Evolutionary conservation across 2,329 filamentous ascomycete genomes (phyloP).

Genomic region (Elsinoe australis): DNA sequence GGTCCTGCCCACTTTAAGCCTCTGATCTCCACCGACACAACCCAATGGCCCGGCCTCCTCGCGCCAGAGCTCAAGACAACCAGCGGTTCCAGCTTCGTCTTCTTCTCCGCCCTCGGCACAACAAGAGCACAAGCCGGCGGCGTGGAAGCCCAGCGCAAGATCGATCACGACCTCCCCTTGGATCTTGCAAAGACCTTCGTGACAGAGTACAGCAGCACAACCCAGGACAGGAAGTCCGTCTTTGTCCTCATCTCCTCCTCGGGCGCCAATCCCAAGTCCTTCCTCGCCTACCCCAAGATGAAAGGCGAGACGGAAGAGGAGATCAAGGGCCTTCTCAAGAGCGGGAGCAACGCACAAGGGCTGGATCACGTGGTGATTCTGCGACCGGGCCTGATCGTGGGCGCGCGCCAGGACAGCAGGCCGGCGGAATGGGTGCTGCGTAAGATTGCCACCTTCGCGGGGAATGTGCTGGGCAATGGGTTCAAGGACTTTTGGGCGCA

Average conservation of each 20-base stretch:
- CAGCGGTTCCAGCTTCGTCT: slow-evolving; percentile 36
- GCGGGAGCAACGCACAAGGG: slow-evolving; percentile 28
- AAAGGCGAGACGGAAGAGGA: slow-evolving; percentile 81
- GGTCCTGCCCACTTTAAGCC: slow-evolving; percentile 46
- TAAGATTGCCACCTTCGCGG: slow-evolving; percentile 49
- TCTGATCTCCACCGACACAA: slow-evolving; percentile 59
- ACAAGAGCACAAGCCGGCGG: slow-evolving; percentile 68
- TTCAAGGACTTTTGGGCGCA: slow-evolving; percentile 63
- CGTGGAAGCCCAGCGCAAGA: slow-evolving; percentile 72
- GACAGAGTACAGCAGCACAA: slow-evolving; percentile 24
- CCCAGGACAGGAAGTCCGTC: slow-evolving; percentile 62
- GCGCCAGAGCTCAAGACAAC: slow-evolving; percentile 47
- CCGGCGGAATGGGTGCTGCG: slow-evolving; percentile 51
- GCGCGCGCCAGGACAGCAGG: slow-evolving; percentile 53
- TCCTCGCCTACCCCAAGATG: slow-evolving; percentile 57
- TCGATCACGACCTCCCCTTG: slow-evolving; percentile 81
- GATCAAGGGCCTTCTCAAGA: slow-evolving; percentile 49
- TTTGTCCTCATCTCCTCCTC: slow-evolving; percentile 68
- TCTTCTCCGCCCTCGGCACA: slow-evolving; percentile 74
- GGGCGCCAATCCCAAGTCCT: slow-evolving; percentile 46
- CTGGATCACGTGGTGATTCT: slow-evolving; percentile 74
- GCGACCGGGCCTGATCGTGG: slow-evolving; percentile 67
- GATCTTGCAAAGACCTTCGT: slow-evolving; percentile 54
- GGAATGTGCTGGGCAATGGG: slow-evolving; percentile 42
- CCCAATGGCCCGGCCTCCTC: slow-evolving; percentile 49